phyloP scores from a whole-genome alignment of 805 yeast genomes.

The Sugiyamaella chiloensis region DNA sequence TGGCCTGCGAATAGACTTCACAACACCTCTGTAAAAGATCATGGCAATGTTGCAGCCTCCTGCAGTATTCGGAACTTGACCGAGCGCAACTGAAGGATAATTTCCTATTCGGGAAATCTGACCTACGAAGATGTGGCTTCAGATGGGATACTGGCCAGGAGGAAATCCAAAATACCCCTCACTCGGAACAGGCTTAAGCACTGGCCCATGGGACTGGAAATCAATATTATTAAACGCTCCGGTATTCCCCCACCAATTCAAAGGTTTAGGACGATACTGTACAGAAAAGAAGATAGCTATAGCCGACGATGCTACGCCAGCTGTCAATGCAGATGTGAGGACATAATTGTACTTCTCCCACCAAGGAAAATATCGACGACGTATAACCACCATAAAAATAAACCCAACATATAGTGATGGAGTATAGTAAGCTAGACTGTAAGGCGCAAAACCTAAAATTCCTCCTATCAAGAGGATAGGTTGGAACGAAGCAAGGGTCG shows the following conservation, averaged over 20 bases:
- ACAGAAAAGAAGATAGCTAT: slow-evolving; percentile 54
- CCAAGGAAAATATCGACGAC: slow-evolving; percentile 49
- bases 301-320: slow-evolving; percentile 61
- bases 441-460: slow-evolving; percentile 36
- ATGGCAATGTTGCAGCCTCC: too few relatives aligned
- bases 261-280: slow-evolving; percentile 40
- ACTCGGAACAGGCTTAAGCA: slow-evolving; percentile 12
- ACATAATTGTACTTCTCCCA: slow-evolving; percentile 52
- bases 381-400: slow-evolving; percentile 39
- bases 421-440: slow-evolving; percentile 24
- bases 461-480: slow-evolving; percentile 30
- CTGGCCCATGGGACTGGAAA: not conserved
- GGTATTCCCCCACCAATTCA: slow-evolving; percentile 67
- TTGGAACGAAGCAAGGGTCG: slow-evolving; percentile 1
- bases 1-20: too few relatives aligned
- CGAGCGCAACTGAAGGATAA: too few relatives aligned
- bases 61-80: too few relatives aligned
- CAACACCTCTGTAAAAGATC: too few relatives aligned
- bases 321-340: slow-evolving; percentile 52
- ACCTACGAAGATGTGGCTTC: not conserved
- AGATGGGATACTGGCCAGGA: slow-evolving; percentile 18
- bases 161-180: slow-evolving; percentile 21
- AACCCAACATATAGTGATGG: slow-evolving; percentile 35
- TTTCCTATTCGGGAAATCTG: too few relatives aligned
- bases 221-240: slow-evolving; percentile 45